Evolutionary conservation across 1,284 basidiomycete genomes (phyloP).

Genomic region (Fomitopsis betulina): DNA sequence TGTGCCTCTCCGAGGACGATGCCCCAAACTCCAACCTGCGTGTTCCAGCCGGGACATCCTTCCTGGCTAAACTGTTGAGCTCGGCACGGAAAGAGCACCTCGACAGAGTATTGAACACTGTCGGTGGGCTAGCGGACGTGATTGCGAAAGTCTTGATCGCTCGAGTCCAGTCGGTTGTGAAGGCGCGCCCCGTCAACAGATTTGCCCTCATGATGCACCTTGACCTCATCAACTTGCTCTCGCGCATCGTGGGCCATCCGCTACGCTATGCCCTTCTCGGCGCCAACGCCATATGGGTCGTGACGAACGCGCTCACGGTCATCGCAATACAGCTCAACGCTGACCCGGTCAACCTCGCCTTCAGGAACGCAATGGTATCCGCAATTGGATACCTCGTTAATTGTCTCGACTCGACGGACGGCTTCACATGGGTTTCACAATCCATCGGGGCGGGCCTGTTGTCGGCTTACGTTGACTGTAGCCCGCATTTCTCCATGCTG

Average conservation of each 20-base stretch:
- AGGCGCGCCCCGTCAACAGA: conserved; percentile 10
- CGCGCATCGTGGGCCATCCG: conserved; percentile 22
- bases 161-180: conserved; percentile 18
- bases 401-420: conserved; percentile 34
- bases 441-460: conserved; percentile 31
- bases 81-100: conserved; percentile 17
- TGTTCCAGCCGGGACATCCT: conserved; percentile 26
- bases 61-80: conserved; percentile 29
- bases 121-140: conserved; percentile 22
- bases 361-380: conserved; percentile 27
- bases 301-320: conserved; percentile 28
- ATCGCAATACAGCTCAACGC: conserved; percentile 22
- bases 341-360: conserved; percentile 12
- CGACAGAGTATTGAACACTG: conserved; percentile 24
- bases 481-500: conserved; percentile 23
- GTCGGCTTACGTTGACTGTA: conserved; percentile 27
- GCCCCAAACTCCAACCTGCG: conserved; percentile 17
- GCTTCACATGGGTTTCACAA: conserved; percentile 34
- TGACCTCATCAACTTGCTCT: conserved; percentile 31
- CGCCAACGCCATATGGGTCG: conserved; percentile 26
- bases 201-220: conserved; percentile 21
- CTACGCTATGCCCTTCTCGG: conserved; percentile 31
- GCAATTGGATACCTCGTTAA: conserved; percentile 31
- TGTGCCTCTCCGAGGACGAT: conserved; percentile 31
- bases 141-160: conserved; percentile 28